Base-by-base conservation (phyloP, 2,329 filamentous ascomycete species). In the Aspergillus oerlinghausenensis region DNA sequence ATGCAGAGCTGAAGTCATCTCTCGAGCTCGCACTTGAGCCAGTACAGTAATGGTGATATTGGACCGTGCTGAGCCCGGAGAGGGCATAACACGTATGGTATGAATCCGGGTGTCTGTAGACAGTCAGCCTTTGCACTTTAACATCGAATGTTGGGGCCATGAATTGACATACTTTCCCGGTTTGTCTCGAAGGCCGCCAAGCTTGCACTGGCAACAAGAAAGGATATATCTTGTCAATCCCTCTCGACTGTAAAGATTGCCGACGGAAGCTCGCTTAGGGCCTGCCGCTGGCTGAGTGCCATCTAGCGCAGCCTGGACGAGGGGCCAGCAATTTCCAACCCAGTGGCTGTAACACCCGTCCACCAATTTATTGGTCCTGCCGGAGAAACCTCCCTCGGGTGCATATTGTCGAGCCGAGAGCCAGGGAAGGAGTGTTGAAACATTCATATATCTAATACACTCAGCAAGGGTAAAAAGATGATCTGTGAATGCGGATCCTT, bases 311-410 rank as follows among this genome's bases (percentile, higher is more conserved):
- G 90, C 90, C 77, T 97, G 89, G 64, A 97, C 80, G 62, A 99
- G 77, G 49, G 93, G 88, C 90, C 92, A 99, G 77, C 92, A 97
- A 54, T 89, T 89, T 54, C 94, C 94, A 35, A 96, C 88, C 94
- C 94, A 99, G 75, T 97, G 93, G 71, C 90, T 96, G 78, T 99
- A 99, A 77, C 94, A 99, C 49, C 93, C 94, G 73, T 99, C 94
- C 32, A 97, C 94, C 32, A 99, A 82, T 77, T 99, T 99, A 80
- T 97, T 97, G 28, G 93, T 96, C 65, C 94, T 88, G 59, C 94
- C 94, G 43, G 90, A 89, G 70, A 96, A 92, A 38, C 94, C 94
- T 62, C 92, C 92, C 73, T 97, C 94, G 3, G 93, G 94, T 29
- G 87, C 86, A 72, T 93, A 89, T 74, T 99, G 94, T 58, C 92